These are phyloP conservation scores for Pseudozyma pruni DNA, from an alignment of 1,284 basidiomycete species.

Conservation along the genomic window DNA sequence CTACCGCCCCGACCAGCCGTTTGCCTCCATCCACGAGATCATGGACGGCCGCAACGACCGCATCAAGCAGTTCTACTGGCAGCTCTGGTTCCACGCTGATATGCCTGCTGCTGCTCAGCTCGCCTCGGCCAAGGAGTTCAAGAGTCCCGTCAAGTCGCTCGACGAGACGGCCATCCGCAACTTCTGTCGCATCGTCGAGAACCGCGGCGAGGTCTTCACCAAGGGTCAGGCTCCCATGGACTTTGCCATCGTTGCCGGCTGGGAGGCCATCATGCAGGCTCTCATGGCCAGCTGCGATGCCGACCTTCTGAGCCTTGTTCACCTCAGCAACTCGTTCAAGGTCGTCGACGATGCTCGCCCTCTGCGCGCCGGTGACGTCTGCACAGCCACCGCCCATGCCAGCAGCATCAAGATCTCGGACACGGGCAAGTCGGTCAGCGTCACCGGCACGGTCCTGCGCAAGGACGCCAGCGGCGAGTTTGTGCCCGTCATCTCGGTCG, in stretches of 20 bases:
- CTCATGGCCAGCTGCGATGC: constrained; percentile 61
- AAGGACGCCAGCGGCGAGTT: constrained; percentile 71
- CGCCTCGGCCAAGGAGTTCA: constrained; percentile 43
- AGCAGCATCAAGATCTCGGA: constrained; percentile 89
- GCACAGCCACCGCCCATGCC: constrained; percentile 87
- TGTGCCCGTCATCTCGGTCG: constrained; percentile 94
- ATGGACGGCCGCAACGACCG: constrained; percentile 84
- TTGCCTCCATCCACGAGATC: constrained; percentile 91
- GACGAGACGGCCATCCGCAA: constrained; percentile 80
- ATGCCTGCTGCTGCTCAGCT: constrained; percentile 53
- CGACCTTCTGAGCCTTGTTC: constrained; percentile 86
- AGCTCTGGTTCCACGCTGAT: constrained; percentile 63
- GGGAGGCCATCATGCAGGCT: constrained; percentile 71
- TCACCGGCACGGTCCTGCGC: constrained; percentile 54
- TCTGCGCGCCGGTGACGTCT: constrained; percentile 86
- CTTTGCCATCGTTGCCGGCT: constrained; percentile 96
- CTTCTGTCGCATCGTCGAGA: constrained; percentile 93
- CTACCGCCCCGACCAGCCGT: constrained; percentile 89
- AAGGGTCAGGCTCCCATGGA: constrained; percentile 83
- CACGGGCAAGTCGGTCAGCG: constrained; percentile 77
- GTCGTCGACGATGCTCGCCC: constrained; percentile 81
- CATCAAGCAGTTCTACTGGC: constrained; percentile 76
- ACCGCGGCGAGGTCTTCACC: constrained; percentile 86
- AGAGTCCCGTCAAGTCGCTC: constrained; percentile 56
- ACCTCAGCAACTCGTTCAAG: constrained; percentile 95